A percentile compares a stretch with the other conserved stretches of the same genome.
phyloP scores from a whole-genome alignment of 192 early-diverging fungal genomes.

The Globomyces pollinis-pini region DNA sequence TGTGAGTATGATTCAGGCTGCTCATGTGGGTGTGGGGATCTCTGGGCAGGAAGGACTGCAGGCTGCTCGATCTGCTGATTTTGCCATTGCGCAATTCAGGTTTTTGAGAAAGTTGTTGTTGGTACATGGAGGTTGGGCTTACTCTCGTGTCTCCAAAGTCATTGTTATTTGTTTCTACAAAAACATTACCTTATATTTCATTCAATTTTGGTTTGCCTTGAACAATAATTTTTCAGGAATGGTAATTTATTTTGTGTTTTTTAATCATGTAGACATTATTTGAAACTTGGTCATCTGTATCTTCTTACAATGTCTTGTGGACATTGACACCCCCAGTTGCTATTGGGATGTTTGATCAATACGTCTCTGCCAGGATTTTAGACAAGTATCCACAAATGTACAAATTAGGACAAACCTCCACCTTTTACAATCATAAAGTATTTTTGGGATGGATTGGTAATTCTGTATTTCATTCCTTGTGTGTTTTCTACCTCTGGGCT shows the following conservation, averaged over 20 bases:
- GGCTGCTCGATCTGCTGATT: constrained; percentile 91
- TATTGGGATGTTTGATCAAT: constrained; percentile 97
- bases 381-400: constrained; percentile 98
- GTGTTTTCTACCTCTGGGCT: constrained; percentile 52
- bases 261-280: constrained; percentile 86
- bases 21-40: constrained; percentile 96
- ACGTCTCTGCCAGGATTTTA: constrained; percentile 81
- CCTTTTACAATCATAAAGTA: constrained; percentile 72
- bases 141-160: constrained; percentile 88
- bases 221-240: constrained; percentile 92
- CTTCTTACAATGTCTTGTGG: constrained; percentile 90
- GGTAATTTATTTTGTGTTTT: constrained; percentile 24
- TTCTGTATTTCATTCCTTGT: constrained; percentile 84
- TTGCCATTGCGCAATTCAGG: constrained; percentile 95
- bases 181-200: constrained; percentile 95
- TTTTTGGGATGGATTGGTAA: constrained; percentile 92
- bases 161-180: constrained; percentile 98
- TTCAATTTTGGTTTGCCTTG: constrained; percentile 95
- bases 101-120: constrained; percentile 89
- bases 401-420: constrained; percentile 39
- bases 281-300: constrained; percentile 91
- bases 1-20: constrained; percentile 98
- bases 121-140: constrained; percentile 98
- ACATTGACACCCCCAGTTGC: constrained; percentile 86
- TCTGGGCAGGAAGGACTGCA: constrained; percentile 94